Percentiles rank a stretch among this genome's conserved stretches.
These are phyloP conservation scores for Eutrema salsugineum DNA, from an alignment of 441 rosid species.

Conservation along the genomic window DNA sequence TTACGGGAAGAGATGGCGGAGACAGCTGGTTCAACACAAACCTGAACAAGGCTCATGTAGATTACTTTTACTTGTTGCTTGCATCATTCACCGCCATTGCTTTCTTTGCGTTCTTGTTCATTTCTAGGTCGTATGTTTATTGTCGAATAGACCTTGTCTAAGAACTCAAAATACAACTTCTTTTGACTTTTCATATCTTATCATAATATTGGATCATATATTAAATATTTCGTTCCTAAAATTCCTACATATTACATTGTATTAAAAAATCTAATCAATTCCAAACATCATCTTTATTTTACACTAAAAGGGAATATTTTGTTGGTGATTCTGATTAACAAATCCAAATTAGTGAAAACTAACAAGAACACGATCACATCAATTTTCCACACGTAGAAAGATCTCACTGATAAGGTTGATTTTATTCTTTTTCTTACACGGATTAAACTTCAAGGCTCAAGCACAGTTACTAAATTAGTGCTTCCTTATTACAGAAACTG, in stretches of 20 bases:
- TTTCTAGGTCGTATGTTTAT: constrained; percentile 47
- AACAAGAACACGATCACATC: background rate
- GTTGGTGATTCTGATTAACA: too few relatives aligned
- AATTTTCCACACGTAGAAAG: background rate
- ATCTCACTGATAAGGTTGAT: background rate
- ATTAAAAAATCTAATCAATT: too few relatives aligned
- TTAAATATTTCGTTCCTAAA: too few relatives aligned
- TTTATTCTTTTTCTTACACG: background rate
- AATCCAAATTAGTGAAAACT: too few relatives aligned
- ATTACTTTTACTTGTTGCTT: constrained; percentile 52
- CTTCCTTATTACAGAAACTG: constrained; percentile 33
- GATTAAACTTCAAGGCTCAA: background rate
- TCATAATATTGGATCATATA: too few relatives aligned
- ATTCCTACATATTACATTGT: too few relatives aligned
- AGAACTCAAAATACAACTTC: background rate
- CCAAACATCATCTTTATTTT: too few relatives aligned
- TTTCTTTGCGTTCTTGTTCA: constrained; percentile 38
- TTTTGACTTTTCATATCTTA: background rate
- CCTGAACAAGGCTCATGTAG: constrained; percentile 51
- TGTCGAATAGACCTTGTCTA: background rate
- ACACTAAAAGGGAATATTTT: too few relatives aligned
- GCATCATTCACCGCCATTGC: constrained; percentile 34
- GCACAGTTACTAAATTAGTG: constrained; percentile 23
- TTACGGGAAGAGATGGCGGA: constrained; percentile 28
- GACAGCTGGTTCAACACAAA: constrained; percentile 36